Percentiles rank a stretch among this genome's conserved stretches.
Conservation (phyloP, 139 green algal genomes). For the Picocystis salinarum region DNA sequence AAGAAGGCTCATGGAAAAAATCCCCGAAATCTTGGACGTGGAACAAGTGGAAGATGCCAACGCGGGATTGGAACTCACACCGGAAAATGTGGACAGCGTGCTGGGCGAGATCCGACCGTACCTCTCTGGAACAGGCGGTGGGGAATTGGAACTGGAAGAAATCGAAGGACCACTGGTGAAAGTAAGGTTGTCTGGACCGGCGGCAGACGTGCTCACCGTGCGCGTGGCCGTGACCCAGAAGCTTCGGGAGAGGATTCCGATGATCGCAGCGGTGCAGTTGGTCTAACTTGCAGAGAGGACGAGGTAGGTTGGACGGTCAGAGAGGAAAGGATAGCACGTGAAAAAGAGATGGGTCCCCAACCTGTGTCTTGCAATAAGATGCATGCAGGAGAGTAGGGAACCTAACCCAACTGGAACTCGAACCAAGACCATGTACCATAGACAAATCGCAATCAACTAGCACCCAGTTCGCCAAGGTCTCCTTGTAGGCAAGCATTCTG, state of each 20-base stretch:
- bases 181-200: slow-evolving; percentile 72
- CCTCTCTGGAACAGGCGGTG: slow-evolving; percentile 82
- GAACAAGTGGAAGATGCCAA: slow-evolving; percentile 80
- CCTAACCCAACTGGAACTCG: no score
- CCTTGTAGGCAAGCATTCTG: no score
- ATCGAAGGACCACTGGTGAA: slow-evolving; percentile 89
- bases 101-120: slow-evolving; percentile 72
- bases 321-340: no score
- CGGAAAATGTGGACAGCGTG: slow-evolving; percentile 15
- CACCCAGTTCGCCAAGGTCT: no score
- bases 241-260: slow-evolving; percentile 88
- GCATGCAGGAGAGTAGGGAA: no score
- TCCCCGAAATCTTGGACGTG: slow-evolving; percentile 93
- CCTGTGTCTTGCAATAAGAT: no score
- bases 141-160: slow-evolving; percentile 62
- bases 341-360: no score
- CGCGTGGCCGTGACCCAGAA: slow-evolving; percentile 97
- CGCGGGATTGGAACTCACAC: slow-evolving; percentile 65
- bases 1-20: slow-evolving; percentile 79
- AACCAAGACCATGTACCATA: no score
- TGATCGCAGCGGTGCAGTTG: slow-evolving; percentile 91
- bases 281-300: no score
- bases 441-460: no score
- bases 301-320: no score
- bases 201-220: slow-evolving; percentile 85